Evolutionary conservation across 129 eudicot species (phyloP), one percentile per base, ranked within the genome.

Genomic region (Cynara cardunculus): DNA sequence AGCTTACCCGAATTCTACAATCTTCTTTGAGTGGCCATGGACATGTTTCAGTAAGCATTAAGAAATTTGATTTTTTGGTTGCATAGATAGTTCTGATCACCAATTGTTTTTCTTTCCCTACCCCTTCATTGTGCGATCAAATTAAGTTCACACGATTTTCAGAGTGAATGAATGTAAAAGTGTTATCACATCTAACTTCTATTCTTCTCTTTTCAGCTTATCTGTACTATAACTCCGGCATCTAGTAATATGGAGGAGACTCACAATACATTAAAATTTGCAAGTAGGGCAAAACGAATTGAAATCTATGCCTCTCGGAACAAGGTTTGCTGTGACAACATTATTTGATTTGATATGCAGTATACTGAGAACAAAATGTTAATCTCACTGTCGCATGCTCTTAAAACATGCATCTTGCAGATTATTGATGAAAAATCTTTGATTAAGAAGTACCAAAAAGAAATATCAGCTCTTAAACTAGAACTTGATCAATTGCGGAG

Each of bases 11-110:
- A 21, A 91, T 96, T 73, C 88, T 96, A 25, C 99, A 96, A 78
- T 96, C 99, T 67, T 96, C 99, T 18, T 92, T 96, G 41, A 88
- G 99, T 79, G 99, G 99, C 35, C 99, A 94, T 78, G 99, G 99
- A 68, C 99, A 93, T 89, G 98, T 96, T 84, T 96, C 99, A 12
- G 99, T 96, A 84, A 89, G 99, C 83, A 39, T 72, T 61, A 34
- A 34, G 72, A 70, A 75, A 30, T 53, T 25, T n/a, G 2, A 53
- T 18, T n/a, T 25, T 18, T 78, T 31, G 6, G 30, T 31, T 12
- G 7, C 22, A 30, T 53, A 62, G 39, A 9, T 22, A 44, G 59
- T 44, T 73, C 32, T 69, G 78, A 82, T 53, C n/a, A 76, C 77
- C 71, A 24, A n/a, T 82, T 14, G 18, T 25, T 25, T 69, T 67